Percentiles rank a stretch among this genome's conserved stretches.
Evolutionary conservation across 345 rosid genomes (phyloP).

Genomic region (Aethionema arabicum): DNA sequence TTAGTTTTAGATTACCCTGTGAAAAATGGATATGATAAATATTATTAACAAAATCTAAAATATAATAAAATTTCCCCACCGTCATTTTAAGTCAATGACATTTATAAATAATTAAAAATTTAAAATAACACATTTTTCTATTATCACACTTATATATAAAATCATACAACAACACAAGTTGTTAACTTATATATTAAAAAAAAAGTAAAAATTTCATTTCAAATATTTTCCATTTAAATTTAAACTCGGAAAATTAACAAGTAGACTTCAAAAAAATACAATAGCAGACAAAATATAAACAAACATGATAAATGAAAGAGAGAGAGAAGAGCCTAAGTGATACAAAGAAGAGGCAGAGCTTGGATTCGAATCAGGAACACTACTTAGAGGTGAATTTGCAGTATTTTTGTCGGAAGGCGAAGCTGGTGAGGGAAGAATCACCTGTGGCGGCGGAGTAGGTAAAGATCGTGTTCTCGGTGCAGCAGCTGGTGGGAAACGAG

Average conservation of each 20-base stretch:
- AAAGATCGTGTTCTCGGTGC: slow-evolving; percentile 37
- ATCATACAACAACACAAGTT: too few relatives aligned
- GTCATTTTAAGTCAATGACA: too few relatives aligned
- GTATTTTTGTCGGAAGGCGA: slow-evolving; percentile 37
- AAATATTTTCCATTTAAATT: too few relatives aligned
- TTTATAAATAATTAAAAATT: too few relatives aligned
- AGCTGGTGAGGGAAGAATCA: slow-evolving; percentile 35
- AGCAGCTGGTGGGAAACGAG: slow-evolving; percentile 23
- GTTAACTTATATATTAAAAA: too few relatives aligned
- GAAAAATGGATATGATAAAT: too few relatives aligned
- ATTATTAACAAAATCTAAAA: too few relatives aligned
- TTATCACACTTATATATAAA: too few relatives aligned
- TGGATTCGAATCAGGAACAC: slow-evolving; percentile 36
- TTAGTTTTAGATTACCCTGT: too few relatives aligned
- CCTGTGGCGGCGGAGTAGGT: slow-evolving; percentile 37
- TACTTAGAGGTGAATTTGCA: slow-evolving; percentile 21
- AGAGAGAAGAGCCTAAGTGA: slow-evolving; percentile 27
- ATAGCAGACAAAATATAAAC: slow-evolving; percentile 28
- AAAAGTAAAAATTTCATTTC: too few relatives aligned
- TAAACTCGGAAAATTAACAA: background rate
- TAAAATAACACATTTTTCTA: too few relatives aligned
- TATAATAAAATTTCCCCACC: too few relatives aligned
- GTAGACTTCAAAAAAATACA: background rate
- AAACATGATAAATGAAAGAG: slow-evolving; percentile 28
- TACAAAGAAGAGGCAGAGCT: slow-evolving; percentile 35